Percentiles rank a stretch among this genome's conserved stretches.
Conservation (phyloP, 768 basidiomycete genomes). For the Boletales sp. region DNA sequence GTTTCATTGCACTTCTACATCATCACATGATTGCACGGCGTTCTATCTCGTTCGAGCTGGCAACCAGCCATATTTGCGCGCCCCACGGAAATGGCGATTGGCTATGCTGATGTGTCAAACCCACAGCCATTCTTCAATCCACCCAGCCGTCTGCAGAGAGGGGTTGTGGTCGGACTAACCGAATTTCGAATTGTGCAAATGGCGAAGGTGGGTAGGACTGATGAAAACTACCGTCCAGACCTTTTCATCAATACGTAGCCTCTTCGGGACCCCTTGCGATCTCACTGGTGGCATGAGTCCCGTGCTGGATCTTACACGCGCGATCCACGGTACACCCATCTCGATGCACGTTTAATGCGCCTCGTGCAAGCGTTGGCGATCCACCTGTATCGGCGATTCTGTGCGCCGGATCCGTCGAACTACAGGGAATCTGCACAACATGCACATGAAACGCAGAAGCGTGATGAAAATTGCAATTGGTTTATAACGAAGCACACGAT, state of each 20-base stretch:
- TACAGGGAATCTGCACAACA: neutral
- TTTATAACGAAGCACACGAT: neutral
- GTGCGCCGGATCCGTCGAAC: no score
- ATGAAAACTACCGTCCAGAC: no score
- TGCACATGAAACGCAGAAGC: neutral
- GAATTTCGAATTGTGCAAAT: conserved; percentile 8
- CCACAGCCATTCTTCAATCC: neutral
- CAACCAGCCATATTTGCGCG: no score
- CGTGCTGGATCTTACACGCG: neutral
- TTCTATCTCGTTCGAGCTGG: neutral
- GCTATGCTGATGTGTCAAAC: conserved; percentile 15
- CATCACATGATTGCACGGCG: conserved; percentile 2
- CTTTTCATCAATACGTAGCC: neutral
- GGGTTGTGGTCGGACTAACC: neutral
- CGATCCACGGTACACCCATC: neutral
- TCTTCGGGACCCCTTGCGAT: neutral
- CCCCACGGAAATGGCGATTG: conserved; percentile 14
- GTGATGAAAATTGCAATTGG: neutral
- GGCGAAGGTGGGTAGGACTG: neutral
- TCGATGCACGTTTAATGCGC: conserved; percentile 1
- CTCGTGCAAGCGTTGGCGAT: conserved; percentile 1
- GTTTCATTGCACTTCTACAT: neutral
- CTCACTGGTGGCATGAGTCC: neutral
- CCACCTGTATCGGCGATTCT: neutral
- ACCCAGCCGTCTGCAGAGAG: neutral